Evolutionary conservation across 345 rosid species (phyloP).

Genomic region (Lepidium aucheri): DNA sequence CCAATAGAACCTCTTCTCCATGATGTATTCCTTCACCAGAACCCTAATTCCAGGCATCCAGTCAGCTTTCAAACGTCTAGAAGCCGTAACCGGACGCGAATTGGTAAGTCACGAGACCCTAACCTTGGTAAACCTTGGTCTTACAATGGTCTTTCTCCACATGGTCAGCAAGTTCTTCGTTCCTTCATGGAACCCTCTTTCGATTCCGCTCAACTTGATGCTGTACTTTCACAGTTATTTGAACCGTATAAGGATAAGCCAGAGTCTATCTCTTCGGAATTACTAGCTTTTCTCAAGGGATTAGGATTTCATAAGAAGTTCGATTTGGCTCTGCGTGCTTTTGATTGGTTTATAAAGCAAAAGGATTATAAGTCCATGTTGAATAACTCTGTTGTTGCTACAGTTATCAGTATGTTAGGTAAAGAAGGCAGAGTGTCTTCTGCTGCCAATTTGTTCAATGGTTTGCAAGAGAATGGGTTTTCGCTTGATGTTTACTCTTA

Average conservation of each 20-base stretch:
- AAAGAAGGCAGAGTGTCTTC: conserved; percentile 50
- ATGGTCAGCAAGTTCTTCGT: conserved; percentile 54
- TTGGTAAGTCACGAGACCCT: conserved; percentile 55
- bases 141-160: conserved; percentile 48
- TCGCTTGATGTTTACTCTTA: conserved; percentile 64
- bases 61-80: conserved; percentile 3
- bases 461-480: conserved; percentile 48
- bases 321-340: conserved; percentile 56
- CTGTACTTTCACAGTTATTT: conserved; percentile 32
- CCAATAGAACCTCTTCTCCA: conserved; percentile 37
- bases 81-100: conserved; percentile 42
- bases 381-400: conserved; percentile 57
- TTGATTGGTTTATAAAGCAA: conserved; percentile 67
- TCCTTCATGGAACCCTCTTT: conserved; percentile 48
- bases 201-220: conserved; percentile 36
- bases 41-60: conserved; percentile 26
- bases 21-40: conserved; percentile 31
- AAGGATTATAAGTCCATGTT: conserved; percentile 33
- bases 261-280: conserved; percentile 33
- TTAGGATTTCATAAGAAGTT: conserved; percentile 63
- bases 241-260: conserved; percentile 31
- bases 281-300: conserved; percentile 64
- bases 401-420: conserved; percentile 56
- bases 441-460: conserved; percentile 52
- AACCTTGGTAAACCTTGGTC: conserved; percentile 85